Evolutionary conservation across 441 rosid genomes (phyloP).

Genomic region (Populus hybrid): DNA sequence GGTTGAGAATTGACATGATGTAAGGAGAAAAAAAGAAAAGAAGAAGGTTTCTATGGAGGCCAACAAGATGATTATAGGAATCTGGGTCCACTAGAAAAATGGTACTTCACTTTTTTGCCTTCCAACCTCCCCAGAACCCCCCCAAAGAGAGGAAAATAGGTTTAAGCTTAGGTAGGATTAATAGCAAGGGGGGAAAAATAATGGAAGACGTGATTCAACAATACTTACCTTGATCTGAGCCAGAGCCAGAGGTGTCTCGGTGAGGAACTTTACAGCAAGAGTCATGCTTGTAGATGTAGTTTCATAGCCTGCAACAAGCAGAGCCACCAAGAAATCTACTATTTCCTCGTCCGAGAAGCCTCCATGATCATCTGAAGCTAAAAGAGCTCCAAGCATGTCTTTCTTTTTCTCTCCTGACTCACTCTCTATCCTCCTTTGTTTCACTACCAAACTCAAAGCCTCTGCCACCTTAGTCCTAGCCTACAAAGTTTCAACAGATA

Average conservation of each 20-base stretch:
- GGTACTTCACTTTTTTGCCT: background rate
- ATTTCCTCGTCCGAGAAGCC: conserved; percentile 81
- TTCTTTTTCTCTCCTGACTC: conserved; percentile 50
- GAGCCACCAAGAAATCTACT: conserved; percentile 82
- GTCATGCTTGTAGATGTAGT: conserved; percentile 95
- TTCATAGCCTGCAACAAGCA: conserved; percentile 93
- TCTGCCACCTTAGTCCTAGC: conserved; percentile 97
- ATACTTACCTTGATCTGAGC: conserved; percentile 71
- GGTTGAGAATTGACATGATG: conserved; percentile 27
- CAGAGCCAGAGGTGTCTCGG: conserved; percentile 84
- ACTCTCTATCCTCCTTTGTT: conserved; percentile 55
- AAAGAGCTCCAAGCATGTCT: conserved; percentile 78
- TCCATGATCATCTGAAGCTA: conserved; percentile 45
- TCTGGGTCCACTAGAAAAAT: conserved; percentile 26
- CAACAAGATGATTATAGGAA: conserved; percentile 26
- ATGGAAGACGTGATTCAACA: background rate
- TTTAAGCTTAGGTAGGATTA: background rate
- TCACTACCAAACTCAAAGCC: conserved; percentile 75
- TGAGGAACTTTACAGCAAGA: conserved; percentile 93
- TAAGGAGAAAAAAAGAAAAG: conserved; percentile 6
- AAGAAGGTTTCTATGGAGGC: conserved; percentile 22
- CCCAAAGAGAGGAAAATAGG: background rate
- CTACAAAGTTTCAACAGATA: conserved; percentile 25
- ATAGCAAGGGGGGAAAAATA: background rate
- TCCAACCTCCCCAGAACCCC: background rate